Evolutionary conservation across 192 early-diverging fungal genomes (phyloP).

Genomic region (Backusella westeae): DNA sequence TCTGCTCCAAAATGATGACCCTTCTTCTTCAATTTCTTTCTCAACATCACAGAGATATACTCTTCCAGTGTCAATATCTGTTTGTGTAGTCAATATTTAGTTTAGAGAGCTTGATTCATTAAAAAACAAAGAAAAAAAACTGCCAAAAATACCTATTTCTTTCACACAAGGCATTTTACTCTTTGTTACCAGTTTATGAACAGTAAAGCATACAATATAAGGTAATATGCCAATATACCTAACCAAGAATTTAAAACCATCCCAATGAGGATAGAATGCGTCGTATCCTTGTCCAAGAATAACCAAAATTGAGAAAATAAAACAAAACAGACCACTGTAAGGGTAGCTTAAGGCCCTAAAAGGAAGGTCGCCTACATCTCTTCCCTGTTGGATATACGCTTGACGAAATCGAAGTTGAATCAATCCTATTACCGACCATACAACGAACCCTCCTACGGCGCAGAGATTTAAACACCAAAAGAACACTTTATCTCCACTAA

Average conservation of each 20-base stretch:
- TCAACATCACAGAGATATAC: slow-evolving; percentile 5
- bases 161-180: slow-evolving; percentile 51
- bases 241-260: slow-evolving; percentile 45
- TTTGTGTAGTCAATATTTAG: not conserved
- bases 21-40: slow-evolving; percentile 12
- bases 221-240: slow-evolving; percentile 62
- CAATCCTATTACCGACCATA: slow-evolving; percentile 76
- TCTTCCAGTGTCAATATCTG: slow-evolving; percentile 27
- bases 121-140: not conserved
- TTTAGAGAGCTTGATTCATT: not conserved
- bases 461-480: slow-evolving; percentile 55
- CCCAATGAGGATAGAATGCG: slow-evolving; percentile 51
- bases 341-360: slow-evolving; percentile 69
- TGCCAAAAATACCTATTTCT: slow-evolving; percentile 45
- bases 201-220: slow-evolving; percentile 54
- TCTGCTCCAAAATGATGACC: not conserved
- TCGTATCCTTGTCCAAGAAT: slow-evolving; percentile 62
- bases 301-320: slow-evolving; percentile 55
- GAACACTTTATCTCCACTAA: slow-evolving; percentile 47
- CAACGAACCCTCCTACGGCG: slow-evolving; percentile 72
- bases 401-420: slow-evolving; percentile 79
- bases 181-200: slow-evolving; percentile 53
- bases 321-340: slow-evolving; percentile 61
- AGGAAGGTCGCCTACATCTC: slow-evolving; percentile 56
- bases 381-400: slow-evolving; percentile 68